These are phyloP conservation scores for Ascochyta clinopodiicola DNA, from an alignment of 2,329 filamentous ascomycete species.

Conservation along the genomic window DNA sequence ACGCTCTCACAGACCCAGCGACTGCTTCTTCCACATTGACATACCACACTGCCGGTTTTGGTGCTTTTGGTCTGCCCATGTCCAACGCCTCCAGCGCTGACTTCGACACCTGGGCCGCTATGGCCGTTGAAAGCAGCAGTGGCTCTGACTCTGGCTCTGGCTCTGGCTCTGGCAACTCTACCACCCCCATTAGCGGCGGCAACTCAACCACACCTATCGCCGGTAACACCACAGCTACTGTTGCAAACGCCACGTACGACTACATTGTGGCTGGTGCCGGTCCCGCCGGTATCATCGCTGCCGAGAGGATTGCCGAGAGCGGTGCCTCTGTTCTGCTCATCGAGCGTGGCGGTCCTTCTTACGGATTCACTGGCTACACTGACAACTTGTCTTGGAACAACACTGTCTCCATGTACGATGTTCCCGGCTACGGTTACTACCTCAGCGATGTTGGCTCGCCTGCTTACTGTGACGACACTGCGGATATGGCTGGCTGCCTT, in stretches of 20 bases:
- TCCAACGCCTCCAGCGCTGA: constrained; percentile 40
- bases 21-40: constrained; percentile 30
- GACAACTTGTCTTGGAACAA: constrained; percentile 43
- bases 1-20: constrained; percentile 34
- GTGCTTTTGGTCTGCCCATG: constrained; percentile 40
- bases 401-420: constrained; percentile 47
- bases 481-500: constrained; percentile 73
- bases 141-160: constrained; percentile 20
- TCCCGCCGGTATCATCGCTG: constrained; percentile 64
- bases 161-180: constrained; percentile 32
- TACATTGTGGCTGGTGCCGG: constrained; percentile 69
- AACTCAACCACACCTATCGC: constrained; percentile 31
- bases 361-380: constrained; percentile 37
- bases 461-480: constrained; percentile 66
- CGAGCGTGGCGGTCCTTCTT: constrained; percentile 51
- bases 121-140: constrained; percentile 32
- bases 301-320: constrained; percentile 66
- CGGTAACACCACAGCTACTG: constrained; percentile 42
- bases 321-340: constrained; percentile 68
- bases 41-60: constrained; percentile 44
- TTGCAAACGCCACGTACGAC: constrained; percentile 58
- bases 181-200: constrained; percentile 35
- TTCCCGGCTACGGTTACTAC: constrained; percentile 47
- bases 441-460: constrained; percentile 38
- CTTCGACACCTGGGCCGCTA: constrained; percentile 44